phyloP scores from a whole-genome alignment of 129 eudicot species.

The sunflower (Helianthus annuus) region DNA sequence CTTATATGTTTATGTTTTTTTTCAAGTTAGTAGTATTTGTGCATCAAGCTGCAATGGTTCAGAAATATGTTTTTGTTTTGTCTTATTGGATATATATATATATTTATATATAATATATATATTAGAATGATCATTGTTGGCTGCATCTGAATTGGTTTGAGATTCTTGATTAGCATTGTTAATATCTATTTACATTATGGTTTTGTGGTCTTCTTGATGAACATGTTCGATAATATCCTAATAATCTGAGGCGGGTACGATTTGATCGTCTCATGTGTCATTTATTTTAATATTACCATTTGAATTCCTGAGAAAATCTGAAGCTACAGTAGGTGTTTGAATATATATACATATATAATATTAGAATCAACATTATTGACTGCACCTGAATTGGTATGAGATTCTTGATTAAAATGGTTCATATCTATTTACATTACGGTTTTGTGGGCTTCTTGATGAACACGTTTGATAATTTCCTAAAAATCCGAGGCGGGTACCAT shows the following conservation, averaged over 20 bases:
- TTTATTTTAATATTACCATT: background rate
- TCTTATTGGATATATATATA: slow-evolving; percentile 12
- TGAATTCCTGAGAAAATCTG: background rate
- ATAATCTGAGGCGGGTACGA: background rate
- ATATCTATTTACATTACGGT: slow-evolving; percentile 8
- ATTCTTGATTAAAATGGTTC: slow-evolving; percentile 21
- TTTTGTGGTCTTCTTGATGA: slow-evolving; percentile 19
- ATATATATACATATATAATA: background rate
- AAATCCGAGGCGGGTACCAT: background rate
- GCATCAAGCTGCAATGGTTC: background rate
- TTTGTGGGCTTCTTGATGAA: slow-evolving; percentile 22
- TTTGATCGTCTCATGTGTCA: slow-evolving; percentile 18
- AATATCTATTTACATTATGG: slow-evolving; percentile 7
- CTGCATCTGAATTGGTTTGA: slow-evolving; percentile 9
- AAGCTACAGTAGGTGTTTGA: background rate
- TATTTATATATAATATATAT: background rate
- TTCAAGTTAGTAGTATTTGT: slow-evolving; percentile 9
- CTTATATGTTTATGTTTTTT: slow-evolving; percentile 13
- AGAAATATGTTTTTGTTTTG: slow-evolving; percentile 28
- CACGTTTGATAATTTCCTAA: slow-evolving; percentile 9
- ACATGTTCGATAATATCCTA: slow-evolving; percentile 10
- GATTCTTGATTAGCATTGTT: slow-evolving; percentile 24
- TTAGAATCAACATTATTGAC: slow-evolving; percentile 15
- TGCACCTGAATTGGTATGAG: slow-evolving; percentile 12
- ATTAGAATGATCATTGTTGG: slow-evolving; percentile 17